phyloP scores from a whole-genome alignment of 306 rosid species.

The Cucumis hystrix region DNA sequence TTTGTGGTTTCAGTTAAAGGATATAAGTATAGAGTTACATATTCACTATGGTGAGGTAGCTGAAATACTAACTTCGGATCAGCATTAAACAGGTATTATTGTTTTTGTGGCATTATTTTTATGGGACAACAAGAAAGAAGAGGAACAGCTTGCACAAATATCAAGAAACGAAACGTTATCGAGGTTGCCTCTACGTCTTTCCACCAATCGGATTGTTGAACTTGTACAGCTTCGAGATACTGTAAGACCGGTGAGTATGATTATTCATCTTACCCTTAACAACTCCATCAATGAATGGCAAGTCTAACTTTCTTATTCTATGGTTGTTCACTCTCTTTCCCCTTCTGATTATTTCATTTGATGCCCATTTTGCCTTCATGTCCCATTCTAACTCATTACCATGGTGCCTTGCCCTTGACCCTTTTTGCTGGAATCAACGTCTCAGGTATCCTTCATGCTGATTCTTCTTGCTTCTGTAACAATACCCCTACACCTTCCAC shows the following conservation, averaged over 20 bases:
- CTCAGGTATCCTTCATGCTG: not conserved
- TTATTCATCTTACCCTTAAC: not conserved
- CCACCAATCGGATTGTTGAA: constrained; percentile 92
- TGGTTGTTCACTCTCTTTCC: not conserved
- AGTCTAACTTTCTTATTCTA: not conserved
- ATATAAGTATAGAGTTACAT: not conserved
- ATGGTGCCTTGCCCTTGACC: not conserved
- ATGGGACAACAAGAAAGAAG: constrained; percentile 98
- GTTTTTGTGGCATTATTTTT: constrained; percentile 62
- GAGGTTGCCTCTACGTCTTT: constrained; percentile 87
- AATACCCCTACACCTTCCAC: not conserved
- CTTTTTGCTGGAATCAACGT: not conserved
- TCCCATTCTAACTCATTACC: not conserved
- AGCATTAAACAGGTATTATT: constrained; percentile 70
- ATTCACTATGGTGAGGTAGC: constrained; percentile 2
- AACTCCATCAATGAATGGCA: not conserved
- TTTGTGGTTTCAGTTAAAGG: not conserved
- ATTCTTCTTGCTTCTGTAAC: not conserved
- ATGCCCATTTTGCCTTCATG: not conserved
- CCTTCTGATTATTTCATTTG: not conserved
- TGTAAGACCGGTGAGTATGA: constrained; percentile 71
- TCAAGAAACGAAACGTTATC: constrained; percentile 74
- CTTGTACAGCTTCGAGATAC: constrained; percentile 93
- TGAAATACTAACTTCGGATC: constrained; percentile 40
- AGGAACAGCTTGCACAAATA: constrained; percentile 84